phyloP scores from a whole-genome alignment of 805 yeast species.

The Yarrowia hollandica region DNA sequence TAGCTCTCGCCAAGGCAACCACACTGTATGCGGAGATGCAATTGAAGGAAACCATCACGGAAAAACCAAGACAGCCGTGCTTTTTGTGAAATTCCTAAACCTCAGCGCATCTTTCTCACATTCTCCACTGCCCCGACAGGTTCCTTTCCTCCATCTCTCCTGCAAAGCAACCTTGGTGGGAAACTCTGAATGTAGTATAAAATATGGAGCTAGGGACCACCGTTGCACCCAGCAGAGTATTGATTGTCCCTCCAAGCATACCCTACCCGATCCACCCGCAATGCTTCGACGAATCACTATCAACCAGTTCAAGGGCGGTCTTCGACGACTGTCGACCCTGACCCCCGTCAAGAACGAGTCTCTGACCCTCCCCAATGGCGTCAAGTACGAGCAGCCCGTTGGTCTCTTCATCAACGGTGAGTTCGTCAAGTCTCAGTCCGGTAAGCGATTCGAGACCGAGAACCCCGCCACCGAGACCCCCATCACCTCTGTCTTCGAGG shows the following conservation, averaged over 20 bases:
- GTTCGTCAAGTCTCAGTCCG: conserved; percentile 60
- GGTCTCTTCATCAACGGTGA: conserved; percentile 87
- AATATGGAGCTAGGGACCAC: not conserved
- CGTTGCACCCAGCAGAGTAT: too few species aligned
- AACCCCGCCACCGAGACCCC: conserved; percentile 56
- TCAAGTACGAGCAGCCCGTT: conserved; percentile 69
- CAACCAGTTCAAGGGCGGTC: conserved; percentile 26
- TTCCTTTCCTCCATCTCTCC: conserved; percentile 13
- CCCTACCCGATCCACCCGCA: not conserved
- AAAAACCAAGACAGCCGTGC: not conserved
- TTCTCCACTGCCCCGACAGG: conserved; percentile 21
- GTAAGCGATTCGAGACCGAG: conserved; percentile 41
- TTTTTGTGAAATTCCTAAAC: not conserved
- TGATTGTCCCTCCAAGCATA: not conserved
- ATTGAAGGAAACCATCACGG: not conserved
- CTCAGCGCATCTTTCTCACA: not conserved
- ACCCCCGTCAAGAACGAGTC: conserved; percentile 22
- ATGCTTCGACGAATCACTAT: conserved; percentile 24
- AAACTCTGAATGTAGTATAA: conserved; percentile 20
- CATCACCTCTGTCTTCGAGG: conserved; percentile 61
- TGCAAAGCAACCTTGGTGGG: conserved; percentile 26
- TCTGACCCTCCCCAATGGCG: conserved; percentile 60
- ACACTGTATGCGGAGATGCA: too few species aligned
- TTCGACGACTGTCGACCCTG: conserved; percentile 22
- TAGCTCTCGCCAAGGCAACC: too few species aligned